phyloP scores from a whole-genome alignment of 805 yeast species.

The Ogataea philodendri region DNA sequence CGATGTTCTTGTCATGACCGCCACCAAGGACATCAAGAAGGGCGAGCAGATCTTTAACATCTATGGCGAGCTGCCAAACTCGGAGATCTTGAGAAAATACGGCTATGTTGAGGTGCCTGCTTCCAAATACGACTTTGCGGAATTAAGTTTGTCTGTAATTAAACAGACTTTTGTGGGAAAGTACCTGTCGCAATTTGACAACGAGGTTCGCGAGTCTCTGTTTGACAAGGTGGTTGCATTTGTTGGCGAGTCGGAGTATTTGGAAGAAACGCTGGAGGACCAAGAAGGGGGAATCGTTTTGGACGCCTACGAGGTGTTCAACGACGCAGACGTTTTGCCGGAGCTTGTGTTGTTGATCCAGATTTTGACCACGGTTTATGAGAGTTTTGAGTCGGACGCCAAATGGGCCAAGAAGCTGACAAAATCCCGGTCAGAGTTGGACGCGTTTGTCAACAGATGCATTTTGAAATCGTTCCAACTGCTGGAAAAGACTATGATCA shows the following conservation, averaged over 20 bases:
- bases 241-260: slow-evolving; percentile 34
- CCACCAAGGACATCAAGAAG: slow-evolving; percentile 54
- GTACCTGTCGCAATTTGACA: slow-evolving; percentile 26
- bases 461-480: slow-evolving; percentile 61
- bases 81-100: slow-evolving; percentile 86
- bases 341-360: slow-evolving; percentile 58
- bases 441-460: slow-evolving; percentile 44
- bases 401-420: slow-evolving; percentile 33
- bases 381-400: slow-evolving; percentile 30
- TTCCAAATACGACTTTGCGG: slow-evolving; percentile 79
- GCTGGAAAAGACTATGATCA: slow-evolving; percentile 49
- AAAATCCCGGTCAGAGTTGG: slow-evolving; percentile 29
- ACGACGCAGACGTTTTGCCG: slow-evolving; percentile 54
- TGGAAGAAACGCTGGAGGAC: slow-evolving; percentile 33
- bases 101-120: slow-evolving; percentile 82
- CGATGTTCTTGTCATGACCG: slow-evolving; percentile 63
- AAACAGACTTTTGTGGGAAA: slow-evolving; percentile 36
- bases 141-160: slow-evolving; percentile 50
- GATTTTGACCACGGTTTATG: slow-evolving; percentile 41
- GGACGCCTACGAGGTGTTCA: slow-evolving; percentile 63
- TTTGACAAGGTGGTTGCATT: slow-evolving; percentile 40
- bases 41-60: slow-evolving; percentile 84
- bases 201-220: slow-evolving; percentile 15
- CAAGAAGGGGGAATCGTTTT: slow-evolving; percentile 39
- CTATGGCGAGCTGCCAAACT: slow-evolving; percentile 86